phyloP scores from a whole-genome alignment of 2,329 filamentous ascomycete species.

The Monascus ruber region DNA sequence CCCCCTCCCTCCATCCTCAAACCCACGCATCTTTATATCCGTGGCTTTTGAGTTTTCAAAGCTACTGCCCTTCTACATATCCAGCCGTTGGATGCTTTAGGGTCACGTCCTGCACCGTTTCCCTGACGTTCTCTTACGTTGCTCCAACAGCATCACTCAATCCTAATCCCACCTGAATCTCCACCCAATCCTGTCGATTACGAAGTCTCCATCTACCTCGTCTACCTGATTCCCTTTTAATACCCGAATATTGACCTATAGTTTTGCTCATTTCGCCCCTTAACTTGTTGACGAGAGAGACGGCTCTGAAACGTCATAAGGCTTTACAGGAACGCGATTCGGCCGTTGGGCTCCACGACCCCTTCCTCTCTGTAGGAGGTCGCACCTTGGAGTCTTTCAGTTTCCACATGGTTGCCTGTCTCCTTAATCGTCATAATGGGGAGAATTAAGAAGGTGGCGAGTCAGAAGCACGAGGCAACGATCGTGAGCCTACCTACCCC shows the following conservation, averaged over 20 bases:
- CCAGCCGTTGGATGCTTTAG: slow-evolving; percentile 13
- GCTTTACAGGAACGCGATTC: slow-evolving; percentile 19
- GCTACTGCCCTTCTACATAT: slow-evolving; percentile 1
- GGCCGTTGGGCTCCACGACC: slow-evolving; percentile 18
- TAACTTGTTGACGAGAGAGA: slow-evolving; percentile 16
- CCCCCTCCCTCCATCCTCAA: slow-evolving; percentile 4
- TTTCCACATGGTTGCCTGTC: slow-evolving; percentile 31
- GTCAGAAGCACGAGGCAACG: slow-evolving; percentile 41
- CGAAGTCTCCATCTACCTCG: too few relatives aligned
- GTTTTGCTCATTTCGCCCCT: neutral
- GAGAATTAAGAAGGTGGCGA: slow-evolving; percentile 43
- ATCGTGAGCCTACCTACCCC: slow-evolving; percentile 29
- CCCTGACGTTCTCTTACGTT: slow-evolving; percentile 18
- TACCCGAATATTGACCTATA: neutral
- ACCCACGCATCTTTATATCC: neutral
- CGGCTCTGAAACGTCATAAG: slow-evolving; percentile 29
- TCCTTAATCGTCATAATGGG: slow-evolving; percentile 31
- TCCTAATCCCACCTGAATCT: slow-evolving; percentile 2
- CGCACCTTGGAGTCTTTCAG: slow-evolving; percentile 13
- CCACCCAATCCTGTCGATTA: neutral
- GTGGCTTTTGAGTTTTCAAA: neutral
- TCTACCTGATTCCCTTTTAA: neutral
- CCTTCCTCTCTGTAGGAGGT: slow-evolving; percentile 17
- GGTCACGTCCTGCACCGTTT: slow-evolving; percentile 34
- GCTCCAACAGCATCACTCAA: slow-evolving; percentile 10